Evolutionary conservation across 2,329 filamentous ascomycete genomes (phyloP).

Genomic region (Grosmannia serpens): DNA sequence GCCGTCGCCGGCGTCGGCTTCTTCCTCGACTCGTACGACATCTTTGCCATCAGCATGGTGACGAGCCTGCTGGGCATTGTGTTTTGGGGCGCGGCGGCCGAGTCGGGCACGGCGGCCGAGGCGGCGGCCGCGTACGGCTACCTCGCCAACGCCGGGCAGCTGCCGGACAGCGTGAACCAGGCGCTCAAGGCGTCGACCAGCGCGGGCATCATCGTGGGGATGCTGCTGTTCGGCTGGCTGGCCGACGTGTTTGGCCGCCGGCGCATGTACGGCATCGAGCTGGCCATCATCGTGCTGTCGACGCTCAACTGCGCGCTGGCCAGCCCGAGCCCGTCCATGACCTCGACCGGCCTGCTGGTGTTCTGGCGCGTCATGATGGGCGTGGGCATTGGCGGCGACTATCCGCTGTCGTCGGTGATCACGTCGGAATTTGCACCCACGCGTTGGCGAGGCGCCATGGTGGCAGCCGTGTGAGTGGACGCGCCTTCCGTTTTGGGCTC

Average conservation of each 20-base stretch:
- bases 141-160: constrained; percentile 38
- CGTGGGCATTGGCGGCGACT: constrained; percentile 70
- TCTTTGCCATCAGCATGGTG: constrained; percentile 70
- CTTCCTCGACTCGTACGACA: constrained; percentile 72
- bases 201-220: constrained; percentile 66
- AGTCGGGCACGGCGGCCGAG: constrained; percentile 21
- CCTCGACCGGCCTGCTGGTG: constrained; percentile 48
- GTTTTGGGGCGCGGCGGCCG: constrained; percentile 47
- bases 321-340: constrained; percentile 48
- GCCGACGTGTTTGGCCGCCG: constrained; percentile 67
- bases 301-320: constrained; percentile 57
- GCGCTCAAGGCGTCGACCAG: constrained; percentile 74
- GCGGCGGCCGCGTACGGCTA: constrained; percentile 29
- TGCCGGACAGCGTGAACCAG: constrained; percentile 56
- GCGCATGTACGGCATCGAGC: constrained; percentile 71
- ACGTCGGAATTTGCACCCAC: constrained; percentile 75
- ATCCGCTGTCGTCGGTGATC: constrained; percentile 69
- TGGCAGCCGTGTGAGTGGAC: constrained; percentile 36
- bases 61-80: constrained; percentile 63
- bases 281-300: constrained; percentile 59
- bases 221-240: constrained; percentile 64
- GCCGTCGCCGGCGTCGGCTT: constrained; percentile 72
- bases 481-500: background rate
- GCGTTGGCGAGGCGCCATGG: constrained; percentile 72
- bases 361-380: constrained; percentile 74